Percentiles rank a stretch among this genome's conserved stretches.
Conservation (phyloP, 345 rosid genomes). For the Aethionema arabicum region DNA sequence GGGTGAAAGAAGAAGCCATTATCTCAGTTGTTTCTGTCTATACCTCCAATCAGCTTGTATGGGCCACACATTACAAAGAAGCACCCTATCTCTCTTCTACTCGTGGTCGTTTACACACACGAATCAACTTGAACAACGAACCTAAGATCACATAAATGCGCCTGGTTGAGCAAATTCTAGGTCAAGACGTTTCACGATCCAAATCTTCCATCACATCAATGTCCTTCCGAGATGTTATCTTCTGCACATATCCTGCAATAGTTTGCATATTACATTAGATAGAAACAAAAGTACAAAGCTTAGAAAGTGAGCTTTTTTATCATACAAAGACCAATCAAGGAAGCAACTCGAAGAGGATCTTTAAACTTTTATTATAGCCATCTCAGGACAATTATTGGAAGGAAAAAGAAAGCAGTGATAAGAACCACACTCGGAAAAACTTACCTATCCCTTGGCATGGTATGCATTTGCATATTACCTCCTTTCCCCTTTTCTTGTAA, state of each 20-base stretch:
- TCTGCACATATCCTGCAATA: slow-evolving; percentile 84
- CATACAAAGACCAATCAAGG: slow-evolving; percentile 15
- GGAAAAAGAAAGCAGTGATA: background rate
- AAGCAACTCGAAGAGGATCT: slow-evolving; percentile 14
- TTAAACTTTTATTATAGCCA: background rate
- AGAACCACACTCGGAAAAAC: slow-evolving; percentile 11
- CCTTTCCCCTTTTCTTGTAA: slow-evolving; percentile 79
- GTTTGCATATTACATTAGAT: background rate
- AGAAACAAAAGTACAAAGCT: slow-evolving; percentile 2
- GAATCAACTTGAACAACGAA: slow-evolving; percentile 21
- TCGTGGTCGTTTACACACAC: slow-evolving; percentile 9
- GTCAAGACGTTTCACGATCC: slow-evolving; percentile 72
- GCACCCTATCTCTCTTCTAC: slow-evolving; percentile 20
- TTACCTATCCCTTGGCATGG: slow-evolving; percentile 91
- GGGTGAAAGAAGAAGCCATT: slow-evolving; percentile 26
- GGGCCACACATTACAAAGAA: slow-evolving; percentile 32
- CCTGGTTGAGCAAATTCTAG: slow-evolving; percentile 9
- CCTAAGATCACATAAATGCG: slow-evolving; percentile 20
- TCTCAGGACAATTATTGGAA: background rate
- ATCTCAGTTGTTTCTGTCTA: slow-evolving; percentile 29
- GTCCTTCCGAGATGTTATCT: slow-evolving; percentile 83
- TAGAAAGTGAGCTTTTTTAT: background rate
- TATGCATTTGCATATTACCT: slow-evolving; percentile 80
- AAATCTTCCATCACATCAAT: slow-evolving; percentile 81
- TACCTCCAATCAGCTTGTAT: slow-evolving; percentile 32